These are phyloP conservation scores for Prunus kanzakura DNA, from an alignment of 306 rosid genomes.

Conservation along the genomic window DNA sequence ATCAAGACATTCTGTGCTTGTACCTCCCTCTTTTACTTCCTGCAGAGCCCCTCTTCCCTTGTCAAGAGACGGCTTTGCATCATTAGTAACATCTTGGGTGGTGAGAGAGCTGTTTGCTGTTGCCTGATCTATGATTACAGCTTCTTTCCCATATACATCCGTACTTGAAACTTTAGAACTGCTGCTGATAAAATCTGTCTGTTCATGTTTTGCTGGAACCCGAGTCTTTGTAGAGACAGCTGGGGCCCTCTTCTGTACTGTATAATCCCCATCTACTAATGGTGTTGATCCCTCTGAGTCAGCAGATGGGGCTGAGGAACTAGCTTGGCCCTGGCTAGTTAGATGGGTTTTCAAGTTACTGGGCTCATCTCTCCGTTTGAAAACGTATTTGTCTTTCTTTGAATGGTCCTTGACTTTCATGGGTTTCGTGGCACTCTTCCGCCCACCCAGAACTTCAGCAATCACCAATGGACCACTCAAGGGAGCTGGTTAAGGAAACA, in stretches of 20 bases:
- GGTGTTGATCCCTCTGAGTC: conserved; percentile 42
- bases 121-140: conserved; percentile 21
- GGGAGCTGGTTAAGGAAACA: conserved; percentile 65
- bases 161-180: conserved; percentile 33
- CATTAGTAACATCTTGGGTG: conserved; percentile 25
- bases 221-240: conserved; percentile 29
- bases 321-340: conserved; percentile 27
- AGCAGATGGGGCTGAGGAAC: conserved; percentile 40
- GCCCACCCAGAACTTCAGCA: conserved; percentile 74
- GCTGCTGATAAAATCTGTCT: conserved; percentile 26
- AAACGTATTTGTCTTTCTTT: conserved; percentile 82
- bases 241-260: conserved; percentile 58
- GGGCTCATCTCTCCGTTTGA: conserved; percentile 85
- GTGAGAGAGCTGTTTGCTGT: conserved; percentile 33
- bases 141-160: conserved; percentile 37
- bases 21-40: conserved; percentile 20
- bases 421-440: conserved; percentile 51
- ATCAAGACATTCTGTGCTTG: conserved; percentile 31
- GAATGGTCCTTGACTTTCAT: conserved; percentile 65
- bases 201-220: conserved; percentile 34
- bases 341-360: conserved; percentile 17
- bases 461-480: conserved; percentile 93
- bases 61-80: conserved; percentile 43
- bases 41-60: conserved; percentile 34
- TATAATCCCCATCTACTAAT: conserved; percentile 45